These are phyloP conservation scores for Cladosporium sp. DNA, from an alignment of 2,329 filamentous ascomycete genomes.

Conservation along the genomic window DNA sequence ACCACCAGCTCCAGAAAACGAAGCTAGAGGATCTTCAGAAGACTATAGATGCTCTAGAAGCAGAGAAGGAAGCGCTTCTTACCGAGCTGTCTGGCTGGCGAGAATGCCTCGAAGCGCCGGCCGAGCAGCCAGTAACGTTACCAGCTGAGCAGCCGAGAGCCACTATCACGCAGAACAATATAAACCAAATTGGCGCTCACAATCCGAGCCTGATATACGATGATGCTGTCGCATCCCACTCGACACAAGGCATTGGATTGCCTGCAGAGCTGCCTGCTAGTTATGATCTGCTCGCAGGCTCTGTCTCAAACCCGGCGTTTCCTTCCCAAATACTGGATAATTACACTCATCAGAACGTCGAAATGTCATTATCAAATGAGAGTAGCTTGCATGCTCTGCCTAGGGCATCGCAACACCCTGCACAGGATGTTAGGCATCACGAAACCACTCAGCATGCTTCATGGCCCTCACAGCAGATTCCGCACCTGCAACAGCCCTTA, in stretches of 20 bases:
- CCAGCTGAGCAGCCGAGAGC: not conserved
- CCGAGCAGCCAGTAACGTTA: not conserved
- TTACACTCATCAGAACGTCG: not conserved
- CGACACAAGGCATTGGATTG: not conserved
- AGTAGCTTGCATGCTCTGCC: not conserved
- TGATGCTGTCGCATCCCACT: not conserved
- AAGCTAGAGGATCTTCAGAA: not conserved
- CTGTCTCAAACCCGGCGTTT: not conserved
- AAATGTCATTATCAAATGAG: too few species aligned
- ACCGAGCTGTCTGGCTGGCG: not conserved
- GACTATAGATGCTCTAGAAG: not conserved
- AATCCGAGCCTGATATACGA: not conserved
- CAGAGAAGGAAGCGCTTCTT: slow-evolving; percentile 1
- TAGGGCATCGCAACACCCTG: not conserved
- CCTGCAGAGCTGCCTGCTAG: not conserved
- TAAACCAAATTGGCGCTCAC: not conserved
- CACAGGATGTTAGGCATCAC: not conserved
- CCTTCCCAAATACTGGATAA: not conserved
- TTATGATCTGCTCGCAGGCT: not conserved
- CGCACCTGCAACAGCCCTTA: not conserved
- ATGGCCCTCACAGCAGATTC: not conserved
- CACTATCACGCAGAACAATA: not conserved
- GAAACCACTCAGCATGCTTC: not conserved
- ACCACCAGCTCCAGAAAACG: slow-evolving; percentile 12
- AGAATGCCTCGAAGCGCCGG: not conserved